Percentiles rank a stretch among this genome's conserved stretches.
phyloP scores from a whole-genome alignment of 306 rosid species.

The Prinsepia uniflora region DNA sequence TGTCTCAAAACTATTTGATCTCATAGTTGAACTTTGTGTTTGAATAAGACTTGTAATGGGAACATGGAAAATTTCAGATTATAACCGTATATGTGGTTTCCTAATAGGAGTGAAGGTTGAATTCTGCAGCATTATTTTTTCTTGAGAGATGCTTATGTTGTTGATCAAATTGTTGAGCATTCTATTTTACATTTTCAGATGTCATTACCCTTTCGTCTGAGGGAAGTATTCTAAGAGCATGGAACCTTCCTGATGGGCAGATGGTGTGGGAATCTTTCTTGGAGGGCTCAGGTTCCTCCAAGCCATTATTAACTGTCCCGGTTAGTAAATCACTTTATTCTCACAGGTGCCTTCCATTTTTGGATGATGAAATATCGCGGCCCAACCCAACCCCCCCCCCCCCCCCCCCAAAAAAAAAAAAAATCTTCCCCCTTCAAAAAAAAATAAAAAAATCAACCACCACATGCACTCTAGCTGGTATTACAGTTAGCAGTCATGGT shows the following conservation, averaged over 20 bases:
- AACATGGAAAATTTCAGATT: background rate
- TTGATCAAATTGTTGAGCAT: constrained; percentile 14
- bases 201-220: constrained; percentile 81
- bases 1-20: background rate
- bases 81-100: background rate
- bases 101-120: background rate
- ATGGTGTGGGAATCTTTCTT: constrained; percentile 92
- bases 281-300: constrained; percentile 57
- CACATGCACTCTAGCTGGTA: background rate
- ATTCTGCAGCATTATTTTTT: background rate
- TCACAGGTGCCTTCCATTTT: constrained; percentile 7
- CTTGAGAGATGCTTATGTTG: constrained; percentile 6
- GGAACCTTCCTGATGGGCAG: constrained; percentile 99
- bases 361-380: constrained; percentile 3
- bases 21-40: background rate
- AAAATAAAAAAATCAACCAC: too few relatives aligned
- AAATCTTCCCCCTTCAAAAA: too few relatives aligned
- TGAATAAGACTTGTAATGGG: background rate
- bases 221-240: constrained; percentile 82
- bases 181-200: constrained; percentile 51
- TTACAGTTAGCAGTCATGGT: background rate
- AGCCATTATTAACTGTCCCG: constrained; percentile 57
- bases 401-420: too few relatives aligned
- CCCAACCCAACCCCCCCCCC: too few relatives aligned
- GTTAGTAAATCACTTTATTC: constrained; percentile 44